Evolutionary conservation across 139 green algal genomes (phyloP), one percentile per base, ranked within the genome.

Genomic region (Asterochloris sp.): DNA sequence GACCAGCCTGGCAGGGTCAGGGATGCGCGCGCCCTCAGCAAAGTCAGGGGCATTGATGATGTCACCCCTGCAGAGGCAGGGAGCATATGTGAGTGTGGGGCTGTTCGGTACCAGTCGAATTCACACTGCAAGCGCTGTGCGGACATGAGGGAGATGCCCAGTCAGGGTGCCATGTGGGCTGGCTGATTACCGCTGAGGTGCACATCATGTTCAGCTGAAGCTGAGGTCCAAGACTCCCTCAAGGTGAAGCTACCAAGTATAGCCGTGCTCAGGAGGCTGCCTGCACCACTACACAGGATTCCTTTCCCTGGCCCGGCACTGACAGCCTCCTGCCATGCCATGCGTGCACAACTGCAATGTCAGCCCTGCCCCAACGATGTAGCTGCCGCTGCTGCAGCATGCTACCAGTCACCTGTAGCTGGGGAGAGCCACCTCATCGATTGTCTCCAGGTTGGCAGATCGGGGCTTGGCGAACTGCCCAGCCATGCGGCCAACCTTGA

Each of bases 381-480:
- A 54, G 38, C 38, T 54, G 38, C 38, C 6, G 38, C 38, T 54
- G 67, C 38, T 54, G 38, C 93, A 54, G 38, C 38, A 54, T 54
- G 38, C 38, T 54, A 6, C 38, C 38, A 54, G 38, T 54, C 38
- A 54, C 38, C 38, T 89, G 91, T 98, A 98, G 26, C 87, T 94
- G n/a, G 96, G 96, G 63, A 98, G 89, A 66, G 86, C 83, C 21
- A 94, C 84, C 61, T 86, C 94, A 69, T 92, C 91, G 66, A 93
- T 91, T 19, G 79, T 89, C 90, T 98, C 96, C 28, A 91, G 85
- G 83, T 91, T 83, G 8, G 92, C 89, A n/a, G 87, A 94, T 11
- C 97, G 87, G 11, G 97, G 97, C 92, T 99, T 99, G 84, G 97
- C 97, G 82, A 99, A 99, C 90, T 99, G 97, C 0, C 97, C 97